Conservation (phyloP, 176 grass and related monocot genomes). For the Stipa capillata region DNA sequence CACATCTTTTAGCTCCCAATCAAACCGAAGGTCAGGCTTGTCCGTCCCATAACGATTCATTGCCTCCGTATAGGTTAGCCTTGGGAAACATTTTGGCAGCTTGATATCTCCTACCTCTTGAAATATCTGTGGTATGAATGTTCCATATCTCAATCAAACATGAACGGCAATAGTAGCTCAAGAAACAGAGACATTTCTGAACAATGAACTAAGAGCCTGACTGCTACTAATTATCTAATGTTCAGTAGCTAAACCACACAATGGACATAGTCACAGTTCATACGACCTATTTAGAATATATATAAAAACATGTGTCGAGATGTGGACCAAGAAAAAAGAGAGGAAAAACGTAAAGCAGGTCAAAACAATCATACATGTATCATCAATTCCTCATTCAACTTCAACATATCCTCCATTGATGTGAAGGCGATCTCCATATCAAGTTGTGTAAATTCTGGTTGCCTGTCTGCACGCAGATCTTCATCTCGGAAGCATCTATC, state of each 20-base stretch:
- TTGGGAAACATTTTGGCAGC: conserved; percentile 80
- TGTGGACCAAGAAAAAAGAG: background rate
- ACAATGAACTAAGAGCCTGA: background rate
- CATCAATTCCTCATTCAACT: conserved; percentile 89
- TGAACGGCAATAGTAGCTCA: conserved; percentile 1
- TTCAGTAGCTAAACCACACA: background rate
- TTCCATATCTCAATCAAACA: conserved; percentile 14
- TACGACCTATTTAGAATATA: background rate
- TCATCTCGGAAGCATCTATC: conserved; percentile 93
- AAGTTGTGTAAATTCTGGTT: conserved; percentile 95
- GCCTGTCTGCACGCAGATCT: conserved; percentile 94
- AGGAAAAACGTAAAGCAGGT: background rate
- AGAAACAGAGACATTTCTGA: background rate
- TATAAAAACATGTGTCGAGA: background rate
- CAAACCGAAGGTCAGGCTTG: conserved; percentile 90
- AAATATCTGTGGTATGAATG: conserved; percentile 66
- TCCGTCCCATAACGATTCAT: conserved; percentile 90
- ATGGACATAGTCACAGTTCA: background rate
- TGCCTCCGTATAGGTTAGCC: conserved; percentile 77
- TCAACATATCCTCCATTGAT: conserved; percentile 91
- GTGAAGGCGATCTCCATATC: conserved; percentile 98
- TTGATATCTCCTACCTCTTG: conserved; percentile 66
- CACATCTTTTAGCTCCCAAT: conserved; percentile 91
- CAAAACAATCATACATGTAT: conserved; percentile 64
- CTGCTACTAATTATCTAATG: conserved; percentile 1